A percentile compares a stretch with the other conserved stretches of the same genome.
These are phyloP conservation scores for Erucastrum elatum DNA, from an alignment of 345 rosid species.

Conservation along the genomic window DNA sequence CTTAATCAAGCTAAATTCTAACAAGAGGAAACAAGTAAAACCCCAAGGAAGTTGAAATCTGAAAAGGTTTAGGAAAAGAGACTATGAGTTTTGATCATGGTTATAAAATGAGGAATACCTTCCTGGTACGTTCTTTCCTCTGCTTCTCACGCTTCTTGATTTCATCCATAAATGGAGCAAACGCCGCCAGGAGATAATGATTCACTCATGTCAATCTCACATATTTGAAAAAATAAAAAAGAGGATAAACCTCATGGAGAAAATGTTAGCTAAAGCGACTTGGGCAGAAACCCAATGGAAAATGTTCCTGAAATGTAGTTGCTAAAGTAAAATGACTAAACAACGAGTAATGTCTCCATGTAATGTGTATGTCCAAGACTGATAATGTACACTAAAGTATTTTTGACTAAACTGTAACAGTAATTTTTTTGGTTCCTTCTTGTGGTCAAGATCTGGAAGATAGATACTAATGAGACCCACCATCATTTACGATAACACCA, in stretches of 20 bases:
- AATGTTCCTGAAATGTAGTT: constrained; percentile 71
- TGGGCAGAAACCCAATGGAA: neutral
- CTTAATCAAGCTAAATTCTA: too few species aligned
- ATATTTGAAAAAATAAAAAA: constrained; percentile 53
- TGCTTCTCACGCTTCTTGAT: constrained; percentile 81
- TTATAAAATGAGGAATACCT: neutral
- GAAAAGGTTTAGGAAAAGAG: too few species aligned
- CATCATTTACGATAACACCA: constrained; percentile 28
- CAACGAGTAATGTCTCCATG: constrained; percentile 75
- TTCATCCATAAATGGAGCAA: constrained; percentile 84
- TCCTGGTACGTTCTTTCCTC: constrained; percentile 71
- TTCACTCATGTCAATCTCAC: constrained; percentile 84
- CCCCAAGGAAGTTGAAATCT: too few species aligned
- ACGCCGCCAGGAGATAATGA: constrained; percentile 58
- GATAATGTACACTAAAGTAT: too few species aligned
- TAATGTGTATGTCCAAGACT: too few species aligned
- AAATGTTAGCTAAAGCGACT: neutral
- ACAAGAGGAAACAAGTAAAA: neutral
- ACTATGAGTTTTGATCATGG: too few species aligned
- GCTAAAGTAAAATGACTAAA: constrained; percentile 92
- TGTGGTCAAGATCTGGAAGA: constrained; percentile 28
- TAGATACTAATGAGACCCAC: constrained; percentile 22
- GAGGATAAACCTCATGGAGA: constrained; percentile 1
- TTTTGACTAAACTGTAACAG: neutral
- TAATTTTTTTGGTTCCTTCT: neutral